phyloP scores from a whole-genome alignment of 2,329 filamentous ascomycete genomes.

The Periconia macrospinosa region DNA sequence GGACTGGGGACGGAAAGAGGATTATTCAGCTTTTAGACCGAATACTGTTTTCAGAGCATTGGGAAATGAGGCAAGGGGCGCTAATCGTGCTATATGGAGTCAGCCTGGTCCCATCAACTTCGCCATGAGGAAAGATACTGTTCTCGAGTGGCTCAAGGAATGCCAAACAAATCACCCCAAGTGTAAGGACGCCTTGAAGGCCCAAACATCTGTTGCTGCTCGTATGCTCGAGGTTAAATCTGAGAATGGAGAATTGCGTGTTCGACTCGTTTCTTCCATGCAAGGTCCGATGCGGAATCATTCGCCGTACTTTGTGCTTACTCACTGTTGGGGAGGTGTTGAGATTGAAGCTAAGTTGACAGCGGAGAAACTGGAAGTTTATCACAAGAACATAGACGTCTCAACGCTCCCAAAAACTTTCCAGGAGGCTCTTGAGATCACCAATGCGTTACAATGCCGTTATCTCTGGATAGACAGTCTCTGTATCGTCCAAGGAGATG shows the following conservation, averaged over 20 bases:
- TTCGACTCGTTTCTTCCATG: neutral
- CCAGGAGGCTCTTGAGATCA: neutral
- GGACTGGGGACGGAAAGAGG: too few species aligned
- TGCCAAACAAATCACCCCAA: neutral
- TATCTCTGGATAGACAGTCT: constrained; percentile 19
- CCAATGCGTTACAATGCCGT: neutral
- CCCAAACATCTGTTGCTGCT: neutral
- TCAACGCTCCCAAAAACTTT: neutral
- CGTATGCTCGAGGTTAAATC: neutral
- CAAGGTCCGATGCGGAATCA: neutral
- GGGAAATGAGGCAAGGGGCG: neutral
- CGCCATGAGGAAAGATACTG: neutral
- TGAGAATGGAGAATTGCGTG: neutral
- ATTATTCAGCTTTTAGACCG: too few species aligned
- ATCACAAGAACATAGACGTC: neutral
- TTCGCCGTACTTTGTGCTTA: neutral
- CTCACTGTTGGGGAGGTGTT: constrained; percentile 1
- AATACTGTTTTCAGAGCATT: too few species aligned
- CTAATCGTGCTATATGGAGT: neutral
- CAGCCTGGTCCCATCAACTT: neutral
- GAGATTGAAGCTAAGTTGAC: neutral
- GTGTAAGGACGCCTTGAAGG: neutral
- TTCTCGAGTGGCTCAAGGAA: neutral
- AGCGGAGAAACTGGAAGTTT: neutral
- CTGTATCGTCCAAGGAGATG: constrained; percentile 11